Conservation (phyloP, 495 filamentous ascomycete genomes). For the Lasiosphaeria ovina region DNA sequence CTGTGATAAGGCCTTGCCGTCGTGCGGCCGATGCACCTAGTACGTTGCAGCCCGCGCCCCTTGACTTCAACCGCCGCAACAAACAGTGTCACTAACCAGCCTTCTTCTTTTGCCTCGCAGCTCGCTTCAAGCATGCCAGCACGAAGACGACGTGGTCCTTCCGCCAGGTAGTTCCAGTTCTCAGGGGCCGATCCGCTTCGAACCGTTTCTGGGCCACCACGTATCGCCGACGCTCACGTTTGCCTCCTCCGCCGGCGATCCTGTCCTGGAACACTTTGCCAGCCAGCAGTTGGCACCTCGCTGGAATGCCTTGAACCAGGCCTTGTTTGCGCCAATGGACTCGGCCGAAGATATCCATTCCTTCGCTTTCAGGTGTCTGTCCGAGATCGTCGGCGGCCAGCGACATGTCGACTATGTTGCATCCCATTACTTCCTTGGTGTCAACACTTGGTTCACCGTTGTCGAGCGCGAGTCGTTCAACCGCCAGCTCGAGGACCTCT, state of each 20-base stretch:
- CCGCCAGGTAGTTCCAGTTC: constrained; percentile 3
- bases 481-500: constrained; percentile 19
- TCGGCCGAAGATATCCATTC: constrained; percentile 26
- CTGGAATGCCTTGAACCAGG: constrained; percentile 19
- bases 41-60: constrained; percentile 12
- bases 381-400: constrained; percentile 62
- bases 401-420: constrained; percentile 58
- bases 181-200: constrained; percentile 13
- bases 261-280: constrained; percentile 15
- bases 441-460: constrained; percentile 33
- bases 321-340: constrained; percentile 25
- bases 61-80: neutral
- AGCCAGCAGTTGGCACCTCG: constrained; percentile 8
- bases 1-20: constrained; percentile 29
- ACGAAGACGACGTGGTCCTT: constrained; percentile 25
- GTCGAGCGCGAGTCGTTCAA: constrained; percentile 24
- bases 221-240: constrained; percentile 11
- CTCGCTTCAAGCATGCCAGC: constrained; percentile 24
- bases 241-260: neutral
- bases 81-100: constrained; percentile 8
- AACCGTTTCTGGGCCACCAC: constrained; percentile 18
- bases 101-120: constrained; percentile 1
- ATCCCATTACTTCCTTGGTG: constrained; percentile 23
- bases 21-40: constrained; percentile 27
- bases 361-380: constrained; percentile 59